A percentile compares a stretch with the other conserved stretches of the same genome.
Evolutionary conservation across 2,329 filamentous ascomycete species (phyloP).

Genomic region (Magnaporthales sp.): DNA sequence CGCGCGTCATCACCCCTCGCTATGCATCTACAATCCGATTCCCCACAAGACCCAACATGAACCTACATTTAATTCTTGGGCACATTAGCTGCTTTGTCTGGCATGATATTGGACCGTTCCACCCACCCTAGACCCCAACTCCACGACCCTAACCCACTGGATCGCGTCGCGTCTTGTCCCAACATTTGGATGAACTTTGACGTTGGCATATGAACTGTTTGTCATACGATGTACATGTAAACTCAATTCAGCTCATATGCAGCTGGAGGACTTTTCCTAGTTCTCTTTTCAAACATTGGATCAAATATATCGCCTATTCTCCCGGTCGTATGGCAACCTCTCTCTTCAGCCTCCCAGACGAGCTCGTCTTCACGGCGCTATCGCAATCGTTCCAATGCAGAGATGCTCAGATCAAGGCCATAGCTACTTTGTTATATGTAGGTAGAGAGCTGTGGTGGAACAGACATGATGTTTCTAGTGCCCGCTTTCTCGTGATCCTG

Average conservation of each 20-base stretch:
- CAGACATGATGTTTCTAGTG: constrained; percentile 7
- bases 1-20: not conserved
- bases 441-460: constrained; percentile 10
- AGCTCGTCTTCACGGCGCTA: constrained; percentile 36
- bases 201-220: not conserved
- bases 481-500: constrained; percentile 4
- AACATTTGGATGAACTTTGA: not conserved
- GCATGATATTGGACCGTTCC: not conserved
- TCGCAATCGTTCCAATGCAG: constrained; percentile 45
- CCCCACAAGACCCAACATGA: not conserved
- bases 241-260: not conserved
- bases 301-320: not conserved
- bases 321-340: not conserved
- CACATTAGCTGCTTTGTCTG: too few species aligned
- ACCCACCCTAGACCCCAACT: not conserved
- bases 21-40: not conserved
- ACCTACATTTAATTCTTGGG: not conserved
- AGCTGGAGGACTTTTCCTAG: not conserved
- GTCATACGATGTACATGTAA: not conserved
- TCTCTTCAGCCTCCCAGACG: constrained; percentile 44
- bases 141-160: not conserved
- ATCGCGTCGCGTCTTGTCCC: not conserved
- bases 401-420: constrained; percentile 48
- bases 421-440: constrained; percentile 46
- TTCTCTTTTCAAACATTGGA: not conserved